Conservation (phyloP, 1,284 basidiomycete species). For the Pholiota adiposa region DNA sequence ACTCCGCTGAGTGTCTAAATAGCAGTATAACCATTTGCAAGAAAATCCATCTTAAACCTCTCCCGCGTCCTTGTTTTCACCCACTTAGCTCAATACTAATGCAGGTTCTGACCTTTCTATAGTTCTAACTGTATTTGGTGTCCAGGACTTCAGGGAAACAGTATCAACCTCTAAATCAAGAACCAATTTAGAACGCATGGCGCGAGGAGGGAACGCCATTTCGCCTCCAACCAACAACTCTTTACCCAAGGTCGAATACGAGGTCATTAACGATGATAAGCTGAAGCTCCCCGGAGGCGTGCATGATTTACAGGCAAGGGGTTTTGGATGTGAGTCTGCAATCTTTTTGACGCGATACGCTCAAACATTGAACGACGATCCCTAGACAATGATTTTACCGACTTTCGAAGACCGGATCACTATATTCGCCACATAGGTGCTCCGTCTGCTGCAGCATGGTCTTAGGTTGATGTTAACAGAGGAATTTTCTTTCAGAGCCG, state of each 20-base stretch:
- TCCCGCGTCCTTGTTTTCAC: not conserved
- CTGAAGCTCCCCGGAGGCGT: slow-evolving; percentile 58
- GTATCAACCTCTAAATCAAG: not conserved
- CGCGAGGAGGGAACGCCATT: slow-evolving; percentile 33
- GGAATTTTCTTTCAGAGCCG: slow-evolving; percentile 63
- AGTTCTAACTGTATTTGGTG: not conserved
- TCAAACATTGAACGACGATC: slow-evolving; percentile 7
- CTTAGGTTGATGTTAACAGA: not conserved
- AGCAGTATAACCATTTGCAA: not conserved
- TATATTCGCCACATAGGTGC: slow-evolving; percentile 91
- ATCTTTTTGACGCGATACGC: not conserved
- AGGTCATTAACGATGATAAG: slow-evolving; percentile 60
- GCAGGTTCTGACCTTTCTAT: not conserved
- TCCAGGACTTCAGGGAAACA: not conserved
- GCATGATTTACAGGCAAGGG: slow-evolving; percentile 54
- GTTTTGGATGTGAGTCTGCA: slow-evolving; percentile 60
- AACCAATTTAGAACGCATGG: slow-evolving; percentile 26
- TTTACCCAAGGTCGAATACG: slow-evolving; percentile 66
- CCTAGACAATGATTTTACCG: slow-evolving; percentile 80
- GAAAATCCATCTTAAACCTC: not conserved
- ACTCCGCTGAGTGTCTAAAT: slow-evolving; percentile 4
- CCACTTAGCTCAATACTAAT: not conserved
- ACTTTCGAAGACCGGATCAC: slow-evolving; percentile 79
- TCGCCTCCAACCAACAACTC: slow-evolving; percentile 33
- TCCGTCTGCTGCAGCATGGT: slow-evolving; percentile 21